Conservation (phyloP, 192 early-diverging fungal species). For the Umbelopsis isabellina region DNA sequence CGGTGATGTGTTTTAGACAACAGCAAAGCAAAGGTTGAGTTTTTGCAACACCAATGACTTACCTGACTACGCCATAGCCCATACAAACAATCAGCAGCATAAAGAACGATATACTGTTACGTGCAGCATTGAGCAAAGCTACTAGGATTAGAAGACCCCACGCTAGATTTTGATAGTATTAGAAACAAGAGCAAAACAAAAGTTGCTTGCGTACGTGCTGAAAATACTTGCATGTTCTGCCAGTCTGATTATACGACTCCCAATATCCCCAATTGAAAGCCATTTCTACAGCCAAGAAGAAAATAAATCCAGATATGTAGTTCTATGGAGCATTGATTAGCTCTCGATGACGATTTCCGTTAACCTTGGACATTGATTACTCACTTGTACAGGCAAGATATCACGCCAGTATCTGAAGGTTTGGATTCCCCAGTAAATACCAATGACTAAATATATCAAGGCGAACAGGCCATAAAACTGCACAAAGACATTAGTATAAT, state of each 20-base stretch:
- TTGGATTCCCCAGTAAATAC: slow-evolving; percentile 75
- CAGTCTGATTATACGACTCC: slow-evolving; percentile 68
- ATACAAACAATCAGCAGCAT: slow-evolving; percentile 94
- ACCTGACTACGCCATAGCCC: slow-evolving; percentile 96
- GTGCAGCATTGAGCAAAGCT: slow-evolving; percentile 81
- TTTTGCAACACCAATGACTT: slow-evolving; percentile 19
- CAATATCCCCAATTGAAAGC: slow-evolving; percentile 89
- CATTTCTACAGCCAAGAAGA: slow-evolving; percentile 89
- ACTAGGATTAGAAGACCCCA: slow-evolving; percentile 68
- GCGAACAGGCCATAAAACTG: slow-evolving; percentile 81
- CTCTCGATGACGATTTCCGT: too few relatives aligned
- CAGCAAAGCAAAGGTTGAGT: background rate
- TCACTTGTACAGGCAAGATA: slow-evolving; percentile 83
- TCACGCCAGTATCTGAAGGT: slow-evolving; percentile 85
- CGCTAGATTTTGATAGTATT: slow-evolving; percentile 44
- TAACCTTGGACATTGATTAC: background rate
- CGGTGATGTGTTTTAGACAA: background rate
- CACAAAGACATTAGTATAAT: background rate
- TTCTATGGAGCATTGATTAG: slow-evolving; percentile 44
- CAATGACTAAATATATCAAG: slow-evolving; percentile 75
- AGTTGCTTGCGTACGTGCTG: background rate
- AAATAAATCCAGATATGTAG: slow-evolving; percentile 82
- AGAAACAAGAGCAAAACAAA: too few relatives aligned
- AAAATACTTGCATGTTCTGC: slow-evolving; percentile 55
- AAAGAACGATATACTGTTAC: slow-evolving; percentile 92